Base-by-base conservation (phyloP, 2,329 filamentous ascomycete genomes). In the Neopestalotiopsis sp. region DNA sequence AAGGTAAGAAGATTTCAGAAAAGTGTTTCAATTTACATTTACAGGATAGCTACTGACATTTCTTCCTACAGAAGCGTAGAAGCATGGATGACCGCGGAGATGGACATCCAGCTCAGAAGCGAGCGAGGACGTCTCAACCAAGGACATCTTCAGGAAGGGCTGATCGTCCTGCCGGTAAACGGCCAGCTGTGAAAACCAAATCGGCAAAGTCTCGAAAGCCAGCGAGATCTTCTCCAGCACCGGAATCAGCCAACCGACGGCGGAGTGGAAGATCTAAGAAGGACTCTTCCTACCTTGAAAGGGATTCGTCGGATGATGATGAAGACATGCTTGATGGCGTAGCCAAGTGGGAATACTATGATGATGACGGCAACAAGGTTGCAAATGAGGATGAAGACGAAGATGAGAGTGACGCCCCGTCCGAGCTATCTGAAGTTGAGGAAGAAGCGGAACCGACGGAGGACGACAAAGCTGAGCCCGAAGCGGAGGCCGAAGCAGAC, bases 311-410 rank as follows among this genome's bases (percentile, higher is more conserved):
- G 12, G 87, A 87, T 63, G 88, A 90, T 69, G 87, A 90, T 69
- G 84, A 88, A 71, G 88, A 90, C 75, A 90, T 90, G 88, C 79
- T 89, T 30, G 84, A 88, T 61, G 88, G 88, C 2, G 88, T 90
- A 4, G 86, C 87, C 1, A 81, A 87, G 74, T 90, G 88, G 88
- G 81, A 86, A 30, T 90, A 90, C 62, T 79, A 77, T 14, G 79
- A 81, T n/a, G 72, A 80, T 2, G 75, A 78, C 3, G 81, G 78
- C 20, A 80, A 81, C 24, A 77, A 76, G 17, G 62, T 74, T 42
- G 68, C 72, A 34, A 71, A 76, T 52, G 75, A 76, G 34, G 72
- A 76, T 28, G 73, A 71, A 12, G 71, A 71, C 3, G 71, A 76
- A 34, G 72, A 75, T 24, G 73, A 71, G 14, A 69, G 70, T 5